These are phyloP conservation scores for Penicillium macrosclerotiorum DNA, from an alignment of 495 filamentous ascomycete genomes.

Conservation along the genomic window DNA sequence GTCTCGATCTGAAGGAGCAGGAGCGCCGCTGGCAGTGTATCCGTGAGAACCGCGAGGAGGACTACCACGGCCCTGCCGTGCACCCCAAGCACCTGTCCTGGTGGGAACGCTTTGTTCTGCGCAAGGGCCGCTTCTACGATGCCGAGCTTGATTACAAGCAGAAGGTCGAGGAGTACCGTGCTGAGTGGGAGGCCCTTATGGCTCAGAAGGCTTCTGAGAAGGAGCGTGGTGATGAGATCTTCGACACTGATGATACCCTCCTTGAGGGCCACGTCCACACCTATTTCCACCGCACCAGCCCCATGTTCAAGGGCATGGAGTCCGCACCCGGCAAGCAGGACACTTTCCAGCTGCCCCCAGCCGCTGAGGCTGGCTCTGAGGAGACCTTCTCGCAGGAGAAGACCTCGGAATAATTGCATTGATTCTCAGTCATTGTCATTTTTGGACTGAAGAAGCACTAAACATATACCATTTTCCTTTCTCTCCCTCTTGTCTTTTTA, in stretches of 20 bases:
- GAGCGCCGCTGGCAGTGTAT: conserved; percentile 84
- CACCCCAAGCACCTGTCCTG: conserved; percentile 81
- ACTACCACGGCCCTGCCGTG: conserved; percentile 87
- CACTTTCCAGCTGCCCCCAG: conserved; percentile 40
- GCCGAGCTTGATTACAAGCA: conserved; percentile 72
- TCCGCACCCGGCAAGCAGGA: conserved; percentile 30
- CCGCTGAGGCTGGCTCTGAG: conserved; percentile 30
- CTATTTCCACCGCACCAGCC: conserved; percentile 51
- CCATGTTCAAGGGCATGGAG: conserved; percentile 50
- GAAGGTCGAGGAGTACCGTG: conserved; percentile 76
- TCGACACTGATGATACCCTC: conserved; percentile 42
- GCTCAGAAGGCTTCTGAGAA: conserved; percentile 49
- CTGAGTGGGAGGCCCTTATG: conserved; percentile 61
- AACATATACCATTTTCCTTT: background rate
- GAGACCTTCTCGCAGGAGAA: conserved; percentile 11
- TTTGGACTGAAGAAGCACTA: background rate
- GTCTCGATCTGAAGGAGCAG: conserved; percentile 90
- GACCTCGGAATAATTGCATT: background rate
- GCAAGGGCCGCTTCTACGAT: conserved; percentile 73
- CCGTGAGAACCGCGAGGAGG: conserved; percentile 64
- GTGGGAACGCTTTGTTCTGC: conserved; percentile 67
- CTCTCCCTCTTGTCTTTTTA: conserved; percentile 3
- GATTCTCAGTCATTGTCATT: background rate
- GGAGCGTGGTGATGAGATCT: conserved; percentile 25
- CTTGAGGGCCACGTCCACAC: conserved; percentile 45